phyloP scores from a whole-genome alignment of 176 grass and related monocot species.

The Bromus sterilis region DNA sequence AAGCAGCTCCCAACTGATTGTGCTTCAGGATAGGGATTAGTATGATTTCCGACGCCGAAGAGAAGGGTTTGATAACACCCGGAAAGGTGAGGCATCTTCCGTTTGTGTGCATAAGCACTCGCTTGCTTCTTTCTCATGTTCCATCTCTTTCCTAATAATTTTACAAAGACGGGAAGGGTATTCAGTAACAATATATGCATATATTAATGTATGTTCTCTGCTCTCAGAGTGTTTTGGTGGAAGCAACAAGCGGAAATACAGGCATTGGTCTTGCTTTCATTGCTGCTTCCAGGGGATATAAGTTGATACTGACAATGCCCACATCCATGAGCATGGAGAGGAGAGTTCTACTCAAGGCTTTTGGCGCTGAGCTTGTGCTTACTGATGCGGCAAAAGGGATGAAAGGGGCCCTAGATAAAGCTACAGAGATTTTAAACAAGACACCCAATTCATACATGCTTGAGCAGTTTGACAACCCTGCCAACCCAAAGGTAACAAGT shows the following conservation, averaged over 20 bases:
- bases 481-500: conserved; percentile 73
- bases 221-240: conserved; percentile 70
- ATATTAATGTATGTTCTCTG: not conserved
- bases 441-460: conserved; percentile 86
- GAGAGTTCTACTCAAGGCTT: conserved; percentile 85
- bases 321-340: conserved; percentile 95
- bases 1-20: not conserved
- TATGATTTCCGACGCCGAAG: conserved; percentile 87
- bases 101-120: not conserved
- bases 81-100: conserved; percentile 48
- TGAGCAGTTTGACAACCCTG: conserved; percentile 93
- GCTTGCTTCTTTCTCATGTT: not conserved
- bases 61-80: conserved; percentile 75
- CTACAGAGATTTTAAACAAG: conserved; percentile 80
- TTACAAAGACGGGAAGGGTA: not conserved
- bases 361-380: conserved; percentile 87
- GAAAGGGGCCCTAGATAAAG: conserved; percentile 90
- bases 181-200: not conserved
- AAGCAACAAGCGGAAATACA: conserved; percentile 93
- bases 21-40: conserved; percentile 80
- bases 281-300: conserved; percentile 87
- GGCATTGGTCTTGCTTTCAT: conserved; percentile 97
- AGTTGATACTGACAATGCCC: conserved; percentile 90
- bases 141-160: not conserved
- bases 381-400: conserved; percentile 91